These are phyloP conservation scores for Aspergillus sparsus DNA, from an alignment of 495 filamentous ascomycete genomes.

Conservation along the genomic window DNA sequence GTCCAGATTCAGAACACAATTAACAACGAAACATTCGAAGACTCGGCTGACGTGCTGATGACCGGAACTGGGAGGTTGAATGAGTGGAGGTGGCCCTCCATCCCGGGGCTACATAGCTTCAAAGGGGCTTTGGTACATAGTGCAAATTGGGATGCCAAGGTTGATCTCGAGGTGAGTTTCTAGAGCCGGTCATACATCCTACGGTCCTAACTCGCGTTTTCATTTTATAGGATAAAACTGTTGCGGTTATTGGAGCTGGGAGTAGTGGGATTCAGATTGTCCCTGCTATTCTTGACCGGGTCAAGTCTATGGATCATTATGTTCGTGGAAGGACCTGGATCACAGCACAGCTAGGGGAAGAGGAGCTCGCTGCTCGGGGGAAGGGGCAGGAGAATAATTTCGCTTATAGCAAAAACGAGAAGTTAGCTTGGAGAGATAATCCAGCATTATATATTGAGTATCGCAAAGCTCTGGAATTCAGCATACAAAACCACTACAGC, in stretches of 20 bases:
- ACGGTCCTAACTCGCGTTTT: not conserved
- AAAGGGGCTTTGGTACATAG: conserved; percentile 29
- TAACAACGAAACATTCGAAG: not conserved
- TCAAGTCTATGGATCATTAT: not conserved
- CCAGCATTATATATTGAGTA: not conserved
- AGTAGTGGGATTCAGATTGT: conserved; percentile 1
- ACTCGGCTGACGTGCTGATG: conserved; percentile 42
- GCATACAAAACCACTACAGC: not conserved
- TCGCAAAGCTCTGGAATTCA: not conserved
- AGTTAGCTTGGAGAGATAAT: not conserved
- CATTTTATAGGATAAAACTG: not conserved
- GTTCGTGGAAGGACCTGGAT: not conserved
- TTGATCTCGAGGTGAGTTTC: not conserved
- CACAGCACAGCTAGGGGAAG: not conserved
- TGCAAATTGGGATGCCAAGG: not conserved
- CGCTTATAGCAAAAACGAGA: not conserved
- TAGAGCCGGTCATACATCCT: too few relatives aligned
- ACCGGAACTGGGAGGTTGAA: conserved; percentile 52
- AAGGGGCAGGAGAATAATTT: not conserved
- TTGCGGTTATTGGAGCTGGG: conserved; percentile 2
- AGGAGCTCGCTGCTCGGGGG: not conserved
- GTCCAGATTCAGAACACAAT: conserved; percentile 28
- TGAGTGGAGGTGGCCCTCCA: conserved; percentile 50
- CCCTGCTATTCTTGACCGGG: not conserved
- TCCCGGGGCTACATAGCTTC: conserved; percentile 47